phyloP scores from a whole-genome alignment of 768 basidiomycete species.

The Mycena metata region DNA sequence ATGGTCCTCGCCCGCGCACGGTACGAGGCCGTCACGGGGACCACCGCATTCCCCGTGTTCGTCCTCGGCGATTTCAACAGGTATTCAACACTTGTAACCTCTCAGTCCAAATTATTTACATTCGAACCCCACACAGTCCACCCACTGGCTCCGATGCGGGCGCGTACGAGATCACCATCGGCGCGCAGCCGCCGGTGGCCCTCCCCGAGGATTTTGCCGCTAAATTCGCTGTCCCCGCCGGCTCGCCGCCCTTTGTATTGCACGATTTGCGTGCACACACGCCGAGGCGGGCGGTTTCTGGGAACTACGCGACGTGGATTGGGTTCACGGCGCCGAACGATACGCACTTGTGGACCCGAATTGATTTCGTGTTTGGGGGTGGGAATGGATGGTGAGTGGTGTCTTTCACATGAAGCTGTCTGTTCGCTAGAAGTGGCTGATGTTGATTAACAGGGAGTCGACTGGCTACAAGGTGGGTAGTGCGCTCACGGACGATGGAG shows the following conservation, averaged over 20 bases:
- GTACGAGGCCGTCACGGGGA: conserved; percentile 59
- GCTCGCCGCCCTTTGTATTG: conserved; percentile 54
- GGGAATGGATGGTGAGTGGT: conserved; percentile 57
- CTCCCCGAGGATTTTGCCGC: conserved; percentile 59
- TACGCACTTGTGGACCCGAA: conserved; percentile 53
- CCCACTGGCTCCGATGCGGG: conserved; percentile 59
- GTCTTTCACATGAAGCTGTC: background rate
- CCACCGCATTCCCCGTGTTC: no score
- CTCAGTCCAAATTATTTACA: background rate
- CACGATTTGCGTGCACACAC: conserved; percentile 59
- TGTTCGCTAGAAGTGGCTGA: no score
- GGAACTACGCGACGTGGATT: conserved; percentile 65
- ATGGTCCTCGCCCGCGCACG: conserved; percentile 64
- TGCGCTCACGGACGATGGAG: conserved; percentile 62
- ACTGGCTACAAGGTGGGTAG: conserved; percentile 55
- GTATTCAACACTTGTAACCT: conserved; percentile 30
- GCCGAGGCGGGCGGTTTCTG: conserved; percentile 56
- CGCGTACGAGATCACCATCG: conserved; percentile 66
- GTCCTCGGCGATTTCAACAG: conserved; percentile 70
- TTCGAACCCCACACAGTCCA: conserved; percentile 48
- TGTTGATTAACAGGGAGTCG: conserved; percentile 50
- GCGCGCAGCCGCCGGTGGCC: conserved; percentile 52
- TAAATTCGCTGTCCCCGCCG: conserved; percentile 53
- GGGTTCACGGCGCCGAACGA: conserved; percentile 61
- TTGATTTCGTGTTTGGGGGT: conserved; percentile 66